A percentile compares a stretch with the other conserved stretches of the same genome.
phyloP scores from a whole-genome alignment of 2,329 filamentous ascomycete species.

The Phaeomoniella chlamydospora region DNA sequence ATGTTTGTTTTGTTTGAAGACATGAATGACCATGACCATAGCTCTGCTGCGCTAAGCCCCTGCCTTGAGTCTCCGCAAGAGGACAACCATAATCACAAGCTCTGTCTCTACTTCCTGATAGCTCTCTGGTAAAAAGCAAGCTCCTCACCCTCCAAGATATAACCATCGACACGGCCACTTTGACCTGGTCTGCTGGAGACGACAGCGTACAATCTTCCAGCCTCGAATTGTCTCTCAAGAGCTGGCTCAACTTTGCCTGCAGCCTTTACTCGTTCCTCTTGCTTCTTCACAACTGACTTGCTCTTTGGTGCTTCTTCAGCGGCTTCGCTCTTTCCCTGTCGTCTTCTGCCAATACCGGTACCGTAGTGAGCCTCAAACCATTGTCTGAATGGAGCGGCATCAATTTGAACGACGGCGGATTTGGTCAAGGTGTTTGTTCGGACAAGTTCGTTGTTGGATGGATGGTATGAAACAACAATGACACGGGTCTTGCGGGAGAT shows the following conservation, averaged over 20 bases:
- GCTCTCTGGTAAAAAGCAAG: constrained; percentile 99
- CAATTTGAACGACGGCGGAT: constrained; percentile 95
- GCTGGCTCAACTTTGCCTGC: constrained; percentile 83
- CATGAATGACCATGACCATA: no score
- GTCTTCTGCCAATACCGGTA: constrained; percentile 71
- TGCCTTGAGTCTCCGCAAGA: no score
- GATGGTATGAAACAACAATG: constrained; percentile 96
- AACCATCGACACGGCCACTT: constrained; percentile 91
- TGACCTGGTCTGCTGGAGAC: constrained; percentile 88
- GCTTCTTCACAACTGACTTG: constrained; percentile 93
- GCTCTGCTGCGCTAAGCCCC: no score
- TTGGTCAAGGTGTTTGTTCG: constrained; percentile 99
- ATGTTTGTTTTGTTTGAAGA: no score
- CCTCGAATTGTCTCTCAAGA: constrained; percentile 98
- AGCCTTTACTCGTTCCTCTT: constrained; percentile 68
- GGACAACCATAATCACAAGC: no score
- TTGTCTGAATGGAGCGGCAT: constrained; percentile 97
- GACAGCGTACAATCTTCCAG: constrained; percentile 90
- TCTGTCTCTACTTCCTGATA: constrained; percentile 97
- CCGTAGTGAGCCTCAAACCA: constrained; percentile 99
- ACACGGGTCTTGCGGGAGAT: constrained; percentile 98
- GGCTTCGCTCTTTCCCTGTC: constrained; percentile 61
- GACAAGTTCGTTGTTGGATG: constrained; percentile 99
- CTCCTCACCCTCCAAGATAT: constrained; percentile 98
- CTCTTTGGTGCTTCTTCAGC: constrained; percentile 62